Evolutionary conservation across 1,284 basidiomycete species (phyloP).

Genomic region (Apiotrichum sp.): DNA sequence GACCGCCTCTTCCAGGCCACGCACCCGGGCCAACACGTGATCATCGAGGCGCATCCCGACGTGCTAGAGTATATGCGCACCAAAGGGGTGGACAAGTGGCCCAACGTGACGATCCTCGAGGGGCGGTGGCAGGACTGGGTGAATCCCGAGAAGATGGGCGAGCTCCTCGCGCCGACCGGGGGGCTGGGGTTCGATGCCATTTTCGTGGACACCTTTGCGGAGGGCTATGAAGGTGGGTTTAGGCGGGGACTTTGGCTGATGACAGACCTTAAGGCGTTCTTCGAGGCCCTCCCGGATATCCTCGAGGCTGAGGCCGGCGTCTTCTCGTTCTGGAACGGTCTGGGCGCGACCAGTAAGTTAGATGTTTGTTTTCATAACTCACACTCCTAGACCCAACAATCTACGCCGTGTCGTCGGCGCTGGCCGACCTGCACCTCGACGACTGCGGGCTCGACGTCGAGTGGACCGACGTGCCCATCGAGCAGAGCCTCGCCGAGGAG

Average conservation of each 20-base stretch:
- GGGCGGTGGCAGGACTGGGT: constrained; percentile 84
- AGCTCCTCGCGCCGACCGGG: constrained; percentile 36
- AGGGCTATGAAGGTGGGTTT: constrained; percentile 65
- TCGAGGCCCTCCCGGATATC: constrained; percentile 72
- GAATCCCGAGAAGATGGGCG: constrained; percentile 44
- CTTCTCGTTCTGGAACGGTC: constrained; percentile 96
- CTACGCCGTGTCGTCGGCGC: constrained; percentile 84
- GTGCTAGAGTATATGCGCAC: constrained; percentile 72
- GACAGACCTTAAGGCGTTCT: constrained; percentile 71
- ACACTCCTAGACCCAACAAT: constrained; percentile 65
- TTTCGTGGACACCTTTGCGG: constrained; percentile 94
- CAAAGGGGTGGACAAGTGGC: constrained; percentile 69
- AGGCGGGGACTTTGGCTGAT: background rate
- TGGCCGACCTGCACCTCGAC: constrained; percentile 78
- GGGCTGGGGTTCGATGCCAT: constrained; percentile 70
- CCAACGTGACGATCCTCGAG: constrained; percentile 74
- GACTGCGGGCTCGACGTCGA: constrained; percentile 60
- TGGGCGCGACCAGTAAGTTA: constrained; percentile 81
- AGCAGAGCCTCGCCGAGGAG: constrained; percentile 42
- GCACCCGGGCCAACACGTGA: constrained; percentile 63
- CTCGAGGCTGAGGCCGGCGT: constrained; percentile 67
- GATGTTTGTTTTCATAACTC: background rate
- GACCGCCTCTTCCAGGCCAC: constrained; percentile 69
- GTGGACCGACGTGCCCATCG: constrained; percentile 45
- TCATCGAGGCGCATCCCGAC: constrained; percentile 92